Evolutionary conservation across 2,329 filamentous ascomycete species (phyloP), one percentile per base, ranked within the genome.

Genomic region (Pyrenophora seminiperda): DNA sequence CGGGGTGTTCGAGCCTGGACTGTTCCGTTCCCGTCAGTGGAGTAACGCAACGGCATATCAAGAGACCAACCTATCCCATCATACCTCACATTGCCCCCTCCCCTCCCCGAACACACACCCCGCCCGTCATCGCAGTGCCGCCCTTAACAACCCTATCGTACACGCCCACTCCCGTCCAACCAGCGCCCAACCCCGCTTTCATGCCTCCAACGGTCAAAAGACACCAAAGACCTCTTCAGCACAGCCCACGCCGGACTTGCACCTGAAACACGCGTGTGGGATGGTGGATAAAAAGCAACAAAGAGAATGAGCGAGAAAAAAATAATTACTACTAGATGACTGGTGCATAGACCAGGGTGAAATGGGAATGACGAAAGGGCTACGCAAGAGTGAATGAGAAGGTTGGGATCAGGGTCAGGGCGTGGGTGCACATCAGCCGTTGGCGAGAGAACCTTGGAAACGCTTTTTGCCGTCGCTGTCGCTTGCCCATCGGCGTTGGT

Each of bases 241-340:
- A 17, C 51, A 29, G 54, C 50, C 33, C 58, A 63, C 47, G 39
- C 56, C 31, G 49, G 41, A 54, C 48, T 37, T 50, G 39, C 49
- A 53, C 38, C 32, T 61, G 65, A 67, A 65, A 67, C 65, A 54
- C 45, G 62, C 59, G 54, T 53, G 55, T 48, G 54, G 36, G 17
- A 58, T 58, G 24, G 13, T 10, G 24, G 59, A 59, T 39, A 38
- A 49, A 17, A 31, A 41, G 15, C 22, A 36, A 33, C n/a, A 31
- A 34, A n/a, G 41, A 33, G 15, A 32, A 11, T 10, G 24, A 27
- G 24, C 10, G 13, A 27, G 7, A 27, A 11, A 27, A 7, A 11
- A 11, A 22, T 4, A 7, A 22, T 22, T 7, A 7, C 20, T 27
- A 9, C 20, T 27, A 9, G 1, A 9, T 27, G 24, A 27, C 24